A percentile compares a stretch with the other conserved stretches of the same genome.
phyloP scores from a whole-genome alignment of 2,329 filamentous ascomycete species.

The Phialocephala sp. region DNA sequence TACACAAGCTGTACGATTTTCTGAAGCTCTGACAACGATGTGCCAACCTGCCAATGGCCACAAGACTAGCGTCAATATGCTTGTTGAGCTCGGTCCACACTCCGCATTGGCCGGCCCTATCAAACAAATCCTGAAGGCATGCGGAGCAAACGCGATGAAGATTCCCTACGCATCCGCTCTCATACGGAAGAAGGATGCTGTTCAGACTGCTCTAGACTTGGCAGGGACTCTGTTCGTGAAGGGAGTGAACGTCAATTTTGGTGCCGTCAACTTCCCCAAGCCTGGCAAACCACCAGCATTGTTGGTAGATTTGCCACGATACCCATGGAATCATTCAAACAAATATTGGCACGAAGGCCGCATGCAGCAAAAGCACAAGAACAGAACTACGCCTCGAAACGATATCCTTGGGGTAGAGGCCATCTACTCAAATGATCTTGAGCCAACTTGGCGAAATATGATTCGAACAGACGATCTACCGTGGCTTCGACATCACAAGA shows the following conservation, averaged over 20 bases:
- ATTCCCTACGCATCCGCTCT: conserved; percentile 49
- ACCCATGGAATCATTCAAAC: conserved; percentile 60
- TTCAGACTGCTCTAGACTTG: conserved; percentile 52
- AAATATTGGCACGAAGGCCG: conserved; percentile 57
- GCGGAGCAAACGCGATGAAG: conserved; percentile 50
- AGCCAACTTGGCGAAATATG: conserved; percentile 44
- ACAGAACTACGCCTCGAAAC: conserved; percentile 50
- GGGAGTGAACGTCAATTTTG: conserved; percentile 52
- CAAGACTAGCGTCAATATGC: conserved; percentile 40
- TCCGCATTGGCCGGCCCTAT: conserved; percentile 44
- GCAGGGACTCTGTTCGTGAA: conserved; percentile 52
- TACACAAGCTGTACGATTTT: conserved; percentile 50
- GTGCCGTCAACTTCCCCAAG: conserved; percentile 54
- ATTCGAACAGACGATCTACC: conserved; percentile 45
- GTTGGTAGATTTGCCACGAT: conserved; percentile 52
- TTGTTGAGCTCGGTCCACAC: conserved; percentile 39
- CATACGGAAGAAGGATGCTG: conserved; percentile 57
- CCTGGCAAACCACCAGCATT: conserved; percentile 31
- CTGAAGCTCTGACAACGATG: conserved; percentile 22
- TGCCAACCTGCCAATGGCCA: conserved; percentile 14
- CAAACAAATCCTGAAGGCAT: conserved; percentile 47
- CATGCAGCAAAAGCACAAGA: conserved; percentile 44
- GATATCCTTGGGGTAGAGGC: conserved; percentile 54
- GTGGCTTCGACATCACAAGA: conserved; percentile 51
- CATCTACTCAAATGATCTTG: conserved; percentile 38